Base-by-base conservation (phyloP, 768 basidiomycete genomes). In the Sarcodon aspratus region DNA sequence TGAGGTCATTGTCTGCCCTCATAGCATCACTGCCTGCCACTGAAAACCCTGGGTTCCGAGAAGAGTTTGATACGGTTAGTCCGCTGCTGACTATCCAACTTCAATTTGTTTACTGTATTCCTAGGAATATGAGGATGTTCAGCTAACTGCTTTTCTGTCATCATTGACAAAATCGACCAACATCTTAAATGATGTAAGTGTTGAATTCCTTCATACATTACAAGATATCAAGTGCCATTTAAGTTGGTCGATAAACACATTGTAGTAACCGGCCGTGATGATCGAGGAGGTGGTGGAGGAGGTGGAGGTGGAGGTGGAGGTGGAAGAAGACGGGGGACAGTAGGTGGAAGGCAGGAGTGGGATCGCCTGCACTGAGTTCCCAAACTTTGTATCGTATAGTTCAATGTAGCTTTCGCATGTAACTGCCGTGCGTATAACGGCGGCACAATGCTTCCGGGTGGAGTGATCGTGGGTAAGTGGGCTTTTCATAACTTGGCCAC, bases 111-210 rank as follows among this genome's bases (percentile, higher is more conserved):
- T 45, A 10, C 7, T 33, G 15, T 32, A 33, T 40, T 35, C 18
- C 33, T 56, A 96, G 92, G 95, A 99, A 77, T 91, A 94, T 64
- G 86, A 85, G 58, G 94, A 99, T 61, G 92, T 95, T 12, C 91
- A 96, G 52, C 69, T 99, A 31, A 96, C 92, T 1, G 82, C 85
- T 8, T 89, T 90, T 65, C 71, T 99, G 10, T 82, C 91, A 0
- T 79, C 82, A 11, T 65, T 99, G 50, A 97, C 94, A 7, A 94
- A 93, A 65, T 86, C 88, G 32, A 75, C 94, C 12, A 84, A 83
- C 54, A 78, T 83, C 9, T 65, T 97, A 50, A 97, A 94, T 61
- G 91, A 95, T 57, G 94, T 95, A 59, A 57, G 89, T 57, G 2
- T n/a, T 52, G 33, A 50, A 38, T 46, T 47, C 46, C 18, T 33